Percentiles rank a stretch among this genome's conserved stretches.
phyloP scores from a whole-genome alignment of 192 early-diverging fungal species.

The Entomortierella chlamydospora region DNA sequence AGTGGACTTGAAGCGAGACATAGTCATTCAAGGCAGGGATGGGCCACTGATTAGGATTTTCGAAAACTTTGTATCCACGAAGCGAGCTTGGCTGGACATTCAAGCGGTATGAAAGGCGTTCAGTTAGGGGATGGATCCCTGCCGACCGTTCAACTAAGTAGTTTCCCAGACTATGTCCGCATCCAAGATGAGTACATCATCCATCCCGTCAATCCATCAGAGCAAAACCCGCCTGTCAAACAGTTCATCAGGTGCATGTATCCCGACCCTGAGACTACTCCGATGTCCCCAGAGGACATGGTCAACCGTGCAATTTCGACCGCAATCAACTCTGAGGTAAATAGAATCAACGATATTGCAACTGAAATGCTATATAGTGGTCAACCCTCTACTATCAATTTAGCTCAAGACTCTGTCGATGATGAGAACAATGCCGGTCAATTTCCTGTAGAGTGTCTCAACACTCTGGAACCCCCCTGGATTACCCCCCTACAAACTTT shows the following conservation, averaged over 20 bases:
- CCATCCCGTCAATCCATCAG: background rate
- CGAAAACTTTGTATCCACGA: too few species aligned
- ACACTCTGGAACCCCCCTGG: background rate
- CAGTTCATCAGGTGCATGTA: slow-evolving; percentile 19
- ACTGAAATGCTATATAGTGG: slow-evolving; percentile 17
- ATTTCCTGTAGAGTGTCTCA: background rate
- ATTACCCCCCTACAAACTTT: slow-evolving; percentile 1
- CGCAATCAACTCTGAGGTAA: background rate
- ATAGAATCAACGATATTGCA: slow-evolving; percentile 11
- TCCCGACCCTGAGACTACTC: slow-evolving; percentile 4
- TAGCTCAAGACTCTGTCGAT: slow-evolving; percentile 1
- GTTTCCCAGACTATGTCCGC: background rate
- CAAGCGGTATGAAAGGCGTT: too few species aligned
- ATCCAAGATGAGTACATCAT: slow-evolving; percentile 10
- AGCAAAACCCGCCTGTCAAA: too few species aligned
- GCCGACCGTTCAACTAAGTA: slow-evolving; percentile 1
- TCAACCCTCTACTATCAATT: background rate
- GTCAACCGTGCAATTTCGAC: slow-evolving; percentile 8
- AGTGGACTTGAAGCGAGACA: background rate
- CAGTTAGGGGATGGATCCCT: slow-evolving; percentile 13
- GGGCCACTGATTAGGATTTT: background rate
- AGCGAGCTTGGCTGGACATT: too few species aligned
- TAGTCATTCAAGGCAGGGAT: background rate
- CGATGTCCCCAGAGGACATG: background rate
- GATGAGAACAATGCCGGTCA: background rate